Conservation (phyloP, 2,329 filamentous ascomycete species). For the Orbilia ellipsospora region DNA sequence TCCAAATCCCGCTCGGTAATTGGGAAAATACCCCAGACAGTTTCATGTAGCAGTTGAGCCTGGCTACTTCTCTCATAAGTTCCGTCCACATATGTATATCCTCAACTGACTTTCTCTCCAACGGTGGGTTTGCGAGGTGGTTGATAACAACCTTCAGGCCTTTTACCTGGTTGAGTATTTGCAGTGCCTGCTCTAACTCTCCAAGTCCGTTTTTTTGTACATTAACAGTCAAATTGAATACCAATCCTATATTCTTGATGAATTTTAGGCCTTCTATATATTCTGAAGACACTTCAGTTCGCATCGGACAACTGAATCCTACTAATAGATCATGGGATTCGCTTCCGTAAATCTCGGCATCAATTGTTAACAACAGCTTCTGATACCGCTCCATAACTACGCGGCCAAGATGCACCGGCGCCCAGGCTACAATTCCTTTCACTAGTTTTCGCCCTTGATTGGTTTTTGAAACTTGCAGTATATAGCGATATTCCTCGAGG, state of each 20-base stretch:
- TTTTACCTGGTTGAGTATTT: constrained; percentile 73
- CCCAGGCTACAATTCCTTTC: constrained; percentile 82
- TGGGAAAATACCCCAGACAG: constrained; percentile 88
- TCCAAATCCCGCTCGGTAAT: constrained; percentile 68
- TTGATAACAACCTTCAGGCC: constrained; percentile 77
- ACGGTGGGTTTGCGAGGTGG: constrained; percentile 63
- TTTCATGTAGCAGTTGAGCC: constrained; percentile 75
- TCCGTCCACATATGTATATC: constrained; percentile 55
- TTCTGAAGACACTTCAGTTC: constrained; percentile 73
- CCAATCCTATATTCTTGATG: constrained; percentile 72
- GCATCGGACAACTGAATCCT: constrained; percentile 84
- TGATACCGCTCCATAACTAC: constrained; percentile 74
- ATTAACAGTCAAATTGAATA: constrained; percentile 87
- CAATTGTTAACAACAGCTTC: constrained; percentile 69
- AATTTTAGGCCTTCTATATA: constrained; percentile 76
- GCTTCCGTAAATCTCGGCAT: constrained; percentile 72
- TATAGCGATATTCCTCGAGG: constrained; percentile 71
- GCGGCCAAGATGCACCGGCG: constrained; percentile 77
- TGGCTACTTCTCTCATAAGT: constrained; percentile 2
- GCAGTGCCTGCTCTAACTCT: constrained; percentile 77
- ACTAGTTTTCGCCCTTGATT: constrained; percentile 68
- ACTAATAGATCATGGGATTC: constrained; percentile 68
- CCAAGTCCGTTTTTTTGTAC: constrained; percentile 78
- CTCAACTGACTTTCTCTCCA: constrained; percentile 56
- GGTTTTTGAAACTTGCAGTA: constrained; percentile 66